A percentile compares a stretch with the other conserved stretches of the same genome.
phyloP scores from a whole-genome alignment of 768 basidiomycete species.

The Leccinum fibrillosum region DNA sequence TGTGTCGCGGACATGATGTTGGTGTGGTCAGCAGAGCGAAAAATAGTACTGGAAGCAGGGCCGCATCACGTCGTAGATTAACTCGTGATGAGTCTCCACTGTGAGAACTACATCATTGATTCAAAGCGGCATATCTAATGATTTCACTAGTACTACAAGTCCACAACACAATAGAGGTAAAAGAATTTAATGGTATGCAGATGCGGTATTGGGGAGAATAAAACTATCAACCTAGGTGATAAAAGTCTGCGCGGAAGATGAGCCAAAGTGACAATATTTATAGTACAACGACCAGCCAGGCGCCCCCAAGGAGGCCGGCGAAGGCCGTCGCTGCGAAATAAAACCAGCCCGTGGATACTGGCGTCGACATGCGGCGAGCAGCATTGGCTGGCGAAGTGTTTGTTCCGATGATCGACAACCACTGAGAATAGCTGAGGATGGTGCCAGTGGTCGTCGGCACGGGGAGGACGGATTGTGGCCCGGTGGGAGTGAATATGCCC shows the following conservation, averaged over 20 bases:
- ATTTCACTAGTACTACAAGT: constrained; percentile 4
- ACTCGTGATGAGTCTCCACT: not conserved
- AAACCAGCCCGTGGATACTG: constrained; percentile 25
- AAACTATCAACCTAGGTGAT: not conserved
- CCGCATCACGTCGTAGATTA: not conserved
- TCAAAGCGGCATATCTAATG: constrained; percentile 6
- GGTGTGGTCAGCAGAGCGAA: not conserved
- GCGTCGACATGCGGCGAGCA: constrained; percentile 19
- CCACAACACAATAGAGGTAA: constrained; percentile 2
- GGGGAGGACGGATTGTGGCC: constrained; percentile 27
- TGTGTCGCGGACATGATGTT: constrained; percentile 23
- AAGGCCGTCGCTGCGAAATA: constrained; percentile 24
- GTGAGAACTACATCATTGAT: constrained; percentile 8
- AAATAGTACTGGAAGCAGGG: not conserved
- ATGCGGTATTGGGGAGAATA: constrained; percentile 10
- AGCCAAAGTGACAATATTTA: not conserved
- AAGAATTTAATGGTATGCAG: constrained; percentile 16
- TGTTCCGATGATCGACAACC: constrained; percentile 30
- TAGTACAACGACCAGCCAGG: constrained; percentile 28
- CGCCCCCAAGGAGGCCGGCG: constrained; percentile 27
- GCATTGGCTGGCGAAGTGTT: constrained; percentile 25
- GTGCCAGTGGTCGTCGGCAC: constrained; percentile 24
- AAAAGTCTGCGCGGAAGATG: not conserved
- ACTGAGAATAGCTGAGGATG: constrained; percentile 29
- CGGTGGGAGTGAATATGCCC: constrained; percentile 33